phyloP scores from a whole-genome alignment of 192 early-diverging fungal species.

The Fimicolochytrium jonesii region DNA sequence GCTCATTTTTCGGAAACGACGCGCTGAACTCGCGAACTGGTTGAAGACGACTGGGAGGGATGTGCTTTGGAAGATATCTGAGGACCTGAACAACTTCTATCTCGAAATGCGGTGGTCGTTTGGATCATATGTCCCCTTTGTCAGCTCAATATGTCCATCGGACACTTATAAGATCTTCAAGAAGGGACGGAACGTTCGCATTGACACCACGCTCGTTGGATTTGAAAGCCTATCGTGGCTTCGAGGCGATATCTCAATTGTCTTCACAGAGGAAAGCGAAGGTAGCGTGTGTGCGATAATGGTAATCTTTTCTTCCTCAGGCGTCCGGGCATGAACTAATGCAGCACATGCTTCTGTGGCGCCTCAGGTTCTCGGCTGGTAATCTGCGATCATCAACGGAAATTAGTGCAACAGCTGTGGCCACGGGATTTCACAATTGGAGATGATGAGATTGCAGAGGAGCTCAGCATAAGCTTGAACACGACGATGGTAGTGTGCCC shows the following conservation, averaged over 20 bases:
- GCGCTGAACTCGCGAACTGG: slow-evolving; percentile 35
- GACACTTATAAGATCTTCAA: slow-evolving; percentile 38
- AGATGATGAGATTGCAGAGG: slow-evolving; percentile 38
- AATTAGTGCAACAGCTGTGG: slow-evolving; percentile 41
- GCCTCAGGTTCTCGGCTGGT: slow-evolving; percentile 22
- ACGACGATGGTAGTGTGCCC: slow-evolving; percentile 36
- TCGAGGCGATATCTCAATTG: slow-evolving; percentile 46
- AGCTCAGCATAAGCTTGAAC: slow-evolving; percentile 43
- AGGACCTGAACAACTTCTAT: slow-evolving; percentile 43
- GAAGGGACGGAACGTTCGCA: slow-evolving; percentile 22
- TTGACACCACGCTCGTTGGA: slow-evolving; percentile 54
- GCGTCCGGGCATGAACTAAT: too few species aligned
- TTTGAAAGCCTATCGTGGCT: slow-evolving; percentile 50
- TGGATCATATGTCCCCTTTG: slow-evolving; percentile 37
- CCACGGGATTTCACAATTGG: slow-evolving; percentile 38
- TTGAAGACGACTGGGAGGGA: slow-evolving; percentile 26
- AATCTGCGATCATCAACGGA: slow-evolving; percentile 42
- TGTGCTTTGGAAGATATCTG: slow-evolving; percentile 17
- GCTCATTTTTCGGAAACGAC: slow-evolving; percentile 15
- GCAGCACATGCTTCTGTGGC: too few species aligned
- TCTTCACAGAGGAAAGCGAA: slow-evolving; percentile 29
- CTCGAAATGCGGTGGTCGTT: slow-evolving; percentile 49
- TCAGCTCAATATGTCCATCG: slow-evolving; percentile 42
- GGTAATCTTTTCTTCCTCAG: too few species aligned
- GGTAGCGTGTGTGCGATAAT: too few species aligned